Base-by-base conservation (phyloP, 2,329 filamentous ascomycete genomes). In the Microthyrium microscopicum region DNA sequence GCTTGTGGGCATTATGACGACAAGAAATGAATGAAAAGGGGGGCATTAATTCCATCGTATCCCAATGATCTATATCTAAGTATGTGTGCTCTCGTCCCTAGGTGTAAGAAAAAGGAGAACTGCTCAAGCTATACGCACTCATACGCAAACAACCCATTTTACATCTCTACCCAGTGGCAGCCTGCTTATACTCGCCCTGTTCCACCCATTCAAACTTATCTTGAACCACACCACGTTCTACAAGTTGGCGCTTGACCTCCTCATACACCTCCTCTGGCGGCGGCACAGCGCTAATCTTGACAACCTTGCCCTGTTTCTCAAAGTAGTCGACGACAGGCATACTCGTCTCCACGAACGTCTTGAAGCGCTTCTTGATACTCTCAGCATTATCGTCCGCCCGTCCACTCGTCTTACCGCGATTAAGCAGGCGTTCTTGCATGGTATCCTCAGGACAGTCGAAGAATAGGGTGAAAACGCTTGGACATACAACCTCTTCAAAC, bases 291-390 rank as follows among this genome's bases (percentile, higher is more conserved):
- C 76, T 65, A 28, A 95, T 68, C 60, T 75, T 80, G 53, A 92
- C 70, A 12, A 95, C 83, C 51, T 76, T 75, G 46, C 70, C 73
- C 58, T 85, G 64, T 47, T 65, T 64, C 49, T 77, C 74, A 54
- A 79, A 95, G 53, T 82, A 72, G 45, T 92, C 69, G 35, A 98
- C 83, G 29, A 95, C 89, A 18, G 89, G 89, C 87, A 95, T 94
- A 60, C 83, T 93, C 2, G 84, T 93, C 58, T 95, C 84, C 46
- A 91, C 64, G 52, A 95, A 98, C 4, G 78, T 85, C 51, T 73
- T 75, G 68, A 98, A 98, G 37, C 89, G 72, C 75, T 98, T 98
- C 62, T 80, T 77, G 55, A 95, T 98, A 49, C 76, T 84, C 59
- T 93, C 89, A 36, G 74, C 77, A 53, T 98, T 98, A 61, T 98